Evolutionary conservation across 2,329 filamentous ascomycete species (phyloP), one percentile per base, ranked within the genome.

Genomic region (Cercospora janseana): DNA sequence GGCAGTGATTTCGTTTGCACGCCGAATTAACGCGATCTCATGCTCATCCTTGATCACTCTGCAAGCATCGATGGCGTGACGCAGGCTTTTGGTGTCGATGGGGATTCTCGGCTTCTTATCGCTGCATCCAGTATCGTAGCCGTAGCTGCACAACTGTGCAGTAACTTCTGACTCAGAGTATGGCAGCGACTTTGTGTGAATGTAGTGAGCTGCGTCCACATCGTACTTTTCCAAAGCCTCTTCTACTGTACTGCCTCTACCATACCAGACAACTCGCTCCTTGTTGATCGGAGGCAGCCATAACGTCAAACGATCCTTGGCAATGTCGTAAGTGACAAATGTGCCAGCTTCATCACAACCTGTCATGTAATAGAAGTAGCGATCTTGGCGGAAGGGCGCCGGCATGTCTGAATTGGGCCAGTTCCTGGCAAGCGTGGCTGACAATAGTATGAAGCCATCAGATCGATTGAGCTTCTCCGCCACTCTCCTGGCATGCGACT

Each of bases 361-460:
- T 18, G 88, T 92, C 35, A 97, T 77, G 71, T 98, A 98, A 80
- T 87, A 96, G 75, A 98, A 98, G 69, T 83, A 88, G 48, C 93
- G 85, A 56, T 63, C 65, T 21, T 77, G 90, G 83, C 89, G 81
- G 69, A 95, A 96, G 9, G 82, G 88, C 62, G 85, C 80, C 6
- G 85, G 78, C 66, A 87, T 83, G 69, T 97, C 92, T 64, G 87
- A 92, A 70, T 97, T 89, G 69, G 74, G 59, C 49, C 55, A 65
- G 43, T 58, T 51, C 8, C 23, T 42, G 9, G 52, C 48, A 15
- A 51, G 51, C 10, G 57, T 59, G 10, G 83, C 86, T 73, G 96
- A 88, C 26, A 97, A 77, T 64, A 95, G 95, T 48, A 98, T 78
- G 12, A 92, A 77, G 40, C 89, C 90, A 34, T 70, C 56, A 15